Percentiles rank a stretch among this genome's conserved stretches.
phyloP scores from a whole-genome alignment of 495 filamentous ascomycete genomes.

The Hypoxylon perforatum region DNA sequence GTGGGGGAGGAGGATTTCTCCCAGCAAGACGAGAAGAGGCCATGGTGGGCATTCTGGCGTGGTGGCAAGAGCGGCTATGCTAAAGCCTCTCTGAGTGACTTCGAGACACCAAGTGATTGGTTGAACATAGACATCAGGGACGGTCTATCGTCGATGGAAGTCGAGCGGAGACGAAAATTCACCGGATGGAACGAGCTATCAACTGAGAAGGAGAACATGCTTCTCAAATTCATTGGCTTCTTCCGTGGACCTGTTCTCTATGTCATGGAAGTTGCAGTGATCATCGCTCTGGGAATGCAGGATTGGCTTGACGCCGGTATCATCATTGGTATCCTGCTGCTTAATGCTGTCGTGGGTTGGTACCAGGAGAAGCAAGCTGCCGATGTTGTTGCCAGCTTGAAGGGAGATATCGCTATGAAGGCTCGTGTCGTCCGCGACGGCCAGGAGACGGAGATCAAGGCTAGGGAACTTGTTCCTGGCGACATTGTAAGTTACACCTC shows the following conservation, averaged over 20 bases:
- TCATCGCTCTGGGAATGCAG: constrained; percentile 80
- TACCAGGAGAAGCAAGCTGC: constrained; percentile 88
- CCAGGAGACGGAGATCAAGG: constrained; percentile 75
- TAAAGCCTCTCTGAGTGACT: constrained; percentile 49
- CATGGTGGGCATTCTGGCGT: constrained; percentile 69
- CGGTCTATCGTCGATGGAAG: constrained; percentile 69
- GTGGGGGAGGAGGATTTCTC: constrained; percentile 64
- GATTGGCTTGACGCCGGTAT: constrained; percentile 86
- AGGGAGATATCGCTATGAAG: constrained; percentile 87
- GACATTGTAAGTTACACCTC: constrained; percentile 72
- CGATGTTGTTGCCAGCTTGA: constrained; percentile 80
- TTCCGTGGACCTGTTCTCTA: constrained; percentile 86
- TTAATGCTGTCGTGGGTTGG: constrained; percentile 84
- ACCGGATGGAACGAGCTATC: constrained; percentile 79
- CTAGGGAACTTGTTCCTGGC: constrained; percentile 80
- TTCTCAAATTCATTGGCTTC: constrained; percentile 80
- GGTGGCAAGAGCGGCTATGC: constrained; percentile 49
- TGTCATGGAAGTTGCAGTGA: constrained; percentile 85
- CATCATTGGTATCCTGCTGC: constrained; percentile 79
- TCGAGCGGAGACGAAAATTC: constrained; percentile 73
- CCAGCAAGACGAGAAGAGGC: constrained; percentile 54
- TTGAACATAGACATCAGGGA: constrained; percentile 74
- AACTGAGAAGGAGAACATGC: constrained; percentile 81
- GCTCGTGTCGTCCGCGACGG: constrained; percentile 77
- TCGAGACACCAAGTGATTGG: constrained; percentile 70